Evolutionary conservation across 2,329 filamentous ascomycete species (phyloP).

Genomic region (Aspergillus unguis): DNA sequence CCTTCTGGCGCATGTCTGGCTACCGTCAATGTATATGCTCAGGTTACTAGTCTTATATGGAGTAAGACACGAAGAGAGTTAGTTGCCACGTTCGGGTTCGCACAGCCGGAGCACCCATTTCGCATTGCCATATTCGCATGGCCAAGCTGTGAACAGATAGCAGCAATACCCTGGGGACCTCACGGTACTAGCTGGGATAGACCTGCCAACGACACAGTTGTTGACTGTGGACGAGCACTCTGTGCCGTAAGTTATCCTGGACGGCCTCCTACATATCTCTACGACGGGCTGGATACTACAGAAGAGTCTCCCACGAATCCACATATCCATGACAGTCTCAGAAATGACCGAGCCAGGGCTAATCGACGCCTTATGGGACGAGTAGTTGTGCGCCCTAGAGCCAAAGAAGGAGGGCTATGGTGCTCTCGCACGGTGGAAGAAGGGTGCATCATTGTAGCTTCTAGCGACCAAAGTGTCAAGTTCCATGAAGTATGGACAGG

Average conservation of each 20-base stretch:
- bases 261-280: constrained; percentile 45
- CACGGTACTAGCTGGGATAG: constrained; percentile 38
- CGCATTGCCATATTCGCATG: constrained; percentile 92
- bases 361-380: constrained; percentile 17
- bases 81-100: constrained; percentile 88
- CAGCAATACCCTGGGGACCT: constrained; percentile 78
- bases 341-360: constrained; percentile 3
- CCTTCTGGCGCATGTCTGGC: constrained; percentile 78
- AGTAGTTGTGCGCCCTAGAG: constrained; percentile 28
- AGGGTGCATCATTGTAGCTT: constrained; percentile 85
- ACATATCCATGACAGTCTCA: constrained; percentile 7
- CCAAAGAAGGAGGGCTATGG: constrained; percentile 54
- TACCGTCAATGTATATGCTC: constrained; percentile 86
- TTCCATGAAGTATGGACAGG: constrained; percentile 94
- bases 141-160: constrained; percentile 84
- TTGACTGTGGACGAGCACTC: constrained; percentile 57
- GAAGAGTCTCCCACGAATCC: constrained; percentile 14
- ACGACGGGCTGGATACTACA: constrained; percentile 10
- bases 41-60: constrained; percentile 92
- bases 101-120: constrained; percentile 82
- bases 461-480: constrained; percentile 87
- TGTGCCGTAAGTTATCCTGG: constrained; percentile 85
- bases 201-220: constrained; percentile 20
- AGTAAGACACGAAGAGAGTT: constrained; percentile 82
- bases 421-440: constrained; percentile 61